phyloP scores from a whole-genome alignment of 2,329 filamentous ascomycete species.

The Arthrobotrys entomopaga region DNA sequence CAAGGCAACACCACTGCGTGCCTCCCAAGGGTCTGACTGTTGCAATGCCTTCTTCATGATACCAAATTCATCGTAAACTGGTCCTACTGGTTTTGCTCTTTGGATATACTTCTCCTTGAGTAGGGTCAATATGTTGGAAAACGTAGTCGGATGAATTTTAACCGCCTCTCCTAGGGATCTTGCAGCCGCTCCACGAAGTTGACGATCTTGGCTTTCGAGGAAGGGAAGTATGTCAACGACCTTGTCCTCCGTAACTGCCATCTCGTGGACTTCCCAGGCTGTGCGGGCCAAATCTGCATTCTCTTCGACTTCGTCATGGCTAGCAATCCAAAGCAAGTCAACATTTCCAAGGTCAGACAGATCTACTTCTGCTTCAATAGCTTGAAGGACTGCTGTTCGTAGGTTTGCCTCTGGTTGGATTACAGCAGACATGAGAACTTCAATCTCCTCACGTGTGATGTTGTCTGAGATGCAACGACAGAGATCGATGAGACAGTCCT shows the following conservation, averaged over 20 bases:
- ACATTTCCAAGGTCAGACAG: conserved; percentile 86
- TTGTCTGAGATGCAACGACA: conserved; percentile 85
- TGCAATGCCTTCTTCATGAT: conserved; percentile 88
- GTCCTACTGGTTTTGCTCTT: conserved; percentile 81
- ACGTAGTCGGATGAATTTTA: conserved; percentile 69
- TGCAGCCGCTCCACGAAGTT: conserved; percentile 84
- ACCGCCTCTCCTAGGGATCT: conserved; percentile 81
- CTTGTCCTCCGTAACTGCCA: conserved; percentile 74
- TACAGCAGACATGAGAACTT: conserved; percentile 77
- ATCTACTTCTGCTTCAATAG: conserved; percentile 90
- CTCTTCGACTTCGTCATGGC: conserved; percentile 88
- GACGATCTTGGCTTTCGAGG: conserved; percentile 79
- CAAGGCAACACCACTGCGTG: conserved; percentile 85
- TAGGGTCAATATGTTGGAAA: conserved; percentile 71
- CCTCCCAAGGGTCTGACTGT: conserved; percentile 88
- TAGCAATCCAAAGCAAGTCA: conserved; percentile 91
- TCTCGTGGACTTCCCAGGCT: conserved; percentile 94
- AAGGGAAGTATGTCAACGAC: conserved; percentile 78
- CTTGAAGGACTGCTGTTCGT: conserved; percentile 84
- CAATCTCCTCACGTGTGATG: conserved; percentile 77
- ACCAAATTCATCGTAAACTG: conserved; percentile 89
- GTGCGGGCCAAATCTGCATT: conserved; percentile 83
- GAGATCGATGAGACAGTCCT: conserved; percentile 88
- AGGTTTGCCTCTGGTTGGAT: conserved; percentile 84
- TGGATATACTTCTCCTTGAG: conserved; percentile 79